Percentiles rank a stretch among this genome's conserved stretches.
These are phyloP conservation scores for Candida michaelii DNA, from an alignment of 805 yeast genomes.

Conservation along the genomic window DNA sequence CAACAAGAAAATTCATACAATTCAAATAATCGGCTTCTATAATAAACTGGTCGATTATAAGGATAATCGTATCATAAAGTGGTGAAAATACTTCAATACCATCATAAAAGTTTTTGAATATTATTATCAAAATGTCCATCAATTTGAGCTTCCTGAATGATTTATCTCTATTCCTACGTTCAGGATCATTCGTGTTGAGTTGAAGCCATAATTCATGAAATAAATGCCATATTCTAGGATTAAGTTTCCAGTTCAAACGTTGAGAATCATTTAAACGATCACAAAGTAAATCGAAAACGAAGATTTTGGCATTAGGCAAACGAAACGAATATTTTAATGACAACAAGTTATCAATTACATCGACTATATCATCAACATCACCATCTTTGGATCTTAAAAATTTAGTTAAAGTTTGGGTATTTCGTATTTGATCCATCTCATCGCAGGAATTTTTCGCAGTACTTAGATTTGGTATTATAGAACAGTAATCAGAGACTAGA, in stretches of 20 bases:
- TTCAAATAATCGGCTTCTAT: constrained; percentile 30
- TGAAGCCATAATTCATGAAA: constrained; percentile 41
- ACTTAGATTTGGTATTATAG: no score
- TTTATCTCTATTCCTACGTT: constrained; percentile 32
- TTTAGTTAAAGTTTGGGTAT: constrained; percentile 53
- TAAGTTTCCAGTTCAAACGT: constrained; percentile 42
- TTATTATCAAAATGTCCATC: constrained; percentile 30
- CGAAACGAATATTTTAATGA: constrained; percentile 34
- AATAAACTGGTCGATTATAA: constrained; percentile 25
- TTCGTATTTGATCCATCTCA: constrained; percentile 16
- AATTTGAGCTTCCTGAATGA: constrained; percentile 41
- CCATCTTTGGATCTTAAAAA: constrained; percentile 55
- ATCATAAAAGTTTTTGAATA: constrained; percentile 12
- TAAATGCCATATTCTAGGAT: constrained; percentile 49
- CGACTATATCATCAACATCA: constrained; percentile 41
- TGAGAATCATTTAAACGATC: constrained; percentile 58
- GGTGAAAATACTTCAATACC: constrained; percentile 14
- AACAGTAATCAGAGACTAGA: no score
- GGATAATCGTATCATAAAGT: constrained; percentile 19
- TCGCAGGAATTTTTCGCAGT: constrained; percentile 8
- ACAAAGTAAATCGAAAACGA: constrained; percentile 57
- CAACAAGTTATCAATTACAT: constrained; percentile 29
- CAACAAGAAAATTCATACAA: constrained; percentile 25
- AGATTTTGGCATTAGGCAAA: constrained; percentile 55
- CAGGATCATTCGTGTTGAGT: constrained; percentile 20